Evolutionary conservation across 768 basidiomycete species (phyloP).

Genomic region (Omphalotus guepiniiformis): DNA sequence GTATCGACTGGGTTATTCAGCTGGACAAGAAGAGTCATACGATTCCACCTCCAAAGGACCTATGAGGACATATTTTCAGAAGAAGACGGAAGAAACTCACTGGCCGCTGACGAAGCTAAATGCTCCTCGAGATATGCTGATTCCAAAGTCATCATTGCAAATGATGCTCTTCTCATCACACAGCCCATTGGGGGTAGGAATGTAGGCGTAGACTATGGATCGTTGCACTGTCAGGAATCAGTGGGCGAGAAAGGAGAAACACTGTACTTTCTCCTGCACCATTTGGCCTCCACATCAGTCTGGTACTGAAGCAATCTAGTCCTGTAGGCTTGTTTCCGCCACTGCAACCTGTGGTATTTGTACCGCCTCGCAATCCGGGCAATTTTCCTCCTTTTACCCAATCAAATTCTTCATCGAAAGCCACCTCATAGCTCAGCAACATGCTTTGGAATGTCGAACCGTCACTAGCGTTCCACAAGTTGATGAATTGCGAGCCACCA

Average conservation of each 20-base stretch:
- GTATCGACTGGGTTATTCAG: constrained; percentile 63
- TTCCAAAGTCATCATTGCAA: constrained; percentile 75
- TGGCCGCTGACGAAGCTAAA: constrained; percentile 59
- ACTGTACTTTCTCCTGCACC: constrained; percentile 66
- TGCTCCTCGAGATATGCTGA: constrained; percentile 65
- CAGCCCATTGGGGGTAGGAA: constrained; percentile 57
- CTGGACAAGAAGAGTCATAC: constrained; percentile 70
- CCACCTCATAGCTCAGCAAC: constrained; percentile 67
- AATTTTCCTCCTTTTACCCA: constrained; percentile 78
- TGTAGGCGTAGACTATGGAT: constrained; percentile 71
- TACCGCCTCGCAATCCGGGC: constrained; percentile 70
- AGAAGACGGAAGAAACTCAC: constrained; percentile 38
- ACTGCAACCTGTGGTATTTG: constrained; percentile 58
- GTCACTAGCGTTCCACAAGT: constrained; percentile 62
- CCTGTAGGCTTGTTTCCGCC: constrained; percentile 66
- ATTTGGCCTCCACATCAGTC: constrained; percentile 71
- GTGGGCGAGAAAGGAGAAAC: neutral
- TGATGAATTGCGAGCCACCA: constrained; percentile 66
- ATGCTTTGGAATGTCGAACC: constrained; percentile 58
- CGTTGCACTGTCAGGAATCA: constrained; percentile 9
- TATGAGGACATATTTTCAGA: constrained; percentile 4
- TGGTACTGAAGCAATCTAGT: constrained; percentile 64
- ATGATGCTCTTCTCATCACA: constrained; percentile 51
- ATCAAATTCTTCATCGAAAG: constrained; percentile 60
- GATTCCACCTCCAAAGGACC: constrained; percentile 51